Base-by-base conservation (phyloP, 2,329 filamentous ascomycete genomes). In the Rhytidhysteron rufulum region DNA sequence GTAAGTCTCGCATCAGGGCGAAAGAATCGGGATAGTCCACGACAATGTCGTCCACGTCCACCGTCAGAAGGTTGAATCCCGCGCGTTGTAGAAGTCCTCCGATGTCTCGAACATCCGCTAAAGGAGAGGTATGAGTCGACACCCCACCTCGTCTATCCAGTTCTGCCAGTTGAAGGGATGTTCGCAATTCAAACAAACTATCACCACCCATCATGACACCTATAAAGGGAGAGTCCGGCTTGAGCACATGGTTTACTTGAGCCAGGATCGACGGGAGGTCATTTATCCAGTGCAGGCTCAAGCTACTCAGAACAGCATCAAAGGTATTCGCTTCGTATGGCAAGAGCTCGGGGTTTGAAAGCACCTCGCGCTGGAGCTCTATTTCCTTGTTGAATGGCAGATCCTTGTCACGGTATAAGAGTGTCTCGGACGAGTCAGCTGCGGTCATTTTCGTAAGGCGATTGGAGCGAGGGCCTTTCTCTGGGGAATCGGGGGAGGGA, bases 201-300 rank as follows among this genome's bases (percentile, higher is more conserved):
- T 98, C 93, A 0, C 93, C 93, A 41, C 93, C 93, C 45, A 95
- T 83, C 90, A 98, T 98, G 50, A 91, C 91, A 11, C 86, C 91
- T 34, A 98, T 83, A 60, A 98, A 95, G 1, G 94, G 89, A 41
- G 79, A 78, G 63, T 98, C 93, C 0, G 91, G 89, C 66, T 94
- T 95, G 19, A 98, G 77, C 24, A 94, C 73, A 49, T 79, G 78
- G 71, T 95, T 95, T 60, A 96, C 85, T 60, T 95, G 88, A 2
- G 82, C 75, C 2, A 98, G 76, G 9, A 94, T 73, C 1, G 85
- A 86, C 0, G 93, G 93, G 4, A 98, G 79, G 64, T 98, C 88
- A 63, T 98, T 98, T 73, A 96, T 86, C 93, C 93, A 98, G 68
- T 98, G 93, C 62, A 98, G 74, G 42, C 86, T 90, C 43, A 95